These are phyloP conservation scores for Bipolaris victoriae DNA, from an alignment of 2,329 filamentous ascomycete genomes.

Conservation along the genomic window DNA sequence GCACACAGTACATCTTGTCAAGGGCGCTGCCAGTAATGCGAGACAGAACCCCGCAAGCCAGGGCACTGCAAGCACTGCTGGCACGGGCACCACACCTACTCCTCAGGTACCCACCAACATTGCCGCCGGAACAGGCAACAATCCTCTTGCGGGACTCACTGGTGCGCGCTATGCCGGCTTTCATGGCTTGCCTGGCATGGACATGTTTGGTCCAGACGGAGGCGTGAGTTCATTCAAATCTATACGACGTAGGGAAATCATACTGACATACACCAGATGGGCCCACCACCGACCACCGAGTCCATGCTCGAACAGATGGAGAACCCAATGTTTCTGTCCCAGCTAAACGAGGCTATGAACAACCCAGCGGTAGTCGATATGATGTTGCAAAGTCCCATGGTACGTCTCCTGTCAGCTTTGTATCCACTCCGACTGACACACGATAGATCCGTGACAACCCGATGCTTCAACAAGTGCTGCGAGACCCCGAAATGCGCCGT, in stretches of 20 bases:
- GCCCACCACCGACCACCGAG: conserved; percentile 81
- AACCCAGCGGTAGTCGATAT: conserved; percentile 95
- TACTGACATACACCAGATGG: conserved; percentile 70
- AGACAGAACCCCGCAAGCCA: conserved; percentile 63
- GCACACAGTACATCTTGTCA: conserved; percentile 95
- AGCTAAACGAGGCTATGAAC: conserved; percentile 92
- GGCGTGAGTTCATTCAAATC: conserved; percentile 71
- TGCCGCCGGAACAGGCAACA: conserved; percentile 78
- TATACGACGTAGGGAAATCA: not conserved
- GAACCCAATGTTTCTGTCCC: conserved; percentile 83
- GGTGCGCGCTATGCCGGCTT: conserved; percentile 94
- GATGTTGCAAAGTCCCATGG: conserved; percentile 66
- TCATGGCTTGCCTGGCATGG: conserved; percentile 82
- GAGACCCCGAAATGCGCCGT: conserved; percentile 83
- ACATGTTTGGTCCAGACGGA: conserved; percentile 91
- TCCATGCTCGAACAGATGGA: conserved; percentile 83
- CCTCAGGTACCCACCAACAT: conserved; percentile 76
- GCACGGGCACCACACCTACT: conserved; percentile 55
- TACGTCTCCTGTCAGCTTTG: conserved; percentile 9
- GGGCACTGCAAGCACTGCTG: conserved; percentile 44
- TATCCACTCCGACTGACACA: conserved; percentile 17
- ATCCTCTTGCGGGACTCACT: conserved; percentile 87
- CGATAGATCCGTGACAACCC: conserved; percentile 79
- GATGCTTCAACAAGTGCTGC: conserved; percentile 83
- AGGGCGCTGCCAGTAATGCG: conserved; percentile 89